A percentile compares a stretch with the other conserved stretches of the same genome.
Evolutionary conservation across 495 filamentous ascomycete genomes (phyloP).

Genomic region (Lasiosphaeria ovina): DNA sequence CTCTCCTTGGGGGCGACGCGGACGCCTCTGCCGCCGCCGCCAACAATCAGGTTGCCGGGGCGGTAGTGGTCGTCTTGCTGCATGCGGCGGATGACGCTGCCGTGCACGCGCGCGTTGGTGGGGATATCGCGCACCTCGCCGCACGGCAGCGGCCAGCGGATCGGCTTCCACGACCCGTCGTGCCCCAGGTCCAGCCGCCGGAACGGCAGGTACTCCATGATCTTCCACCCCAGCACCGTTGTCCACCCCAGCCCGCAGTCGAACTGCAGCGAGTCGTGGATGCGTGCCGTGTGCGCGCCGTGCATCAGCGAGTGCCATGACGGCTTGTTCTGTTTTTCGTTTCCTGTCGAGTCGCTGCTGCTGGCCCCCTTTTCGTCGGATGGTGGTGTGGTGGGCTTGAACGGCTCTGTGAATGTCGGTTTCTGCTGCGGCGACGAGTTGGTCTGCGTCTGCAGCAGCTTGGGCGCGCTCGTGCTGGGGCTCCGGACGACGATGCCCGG

Average conservation of each 20-base stretch:
- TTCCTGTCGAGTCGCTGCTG: too few relatives aligned
- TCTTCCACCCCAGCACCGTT: slow-evolving; percentile 69
- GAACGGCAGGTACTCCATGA: slow-evolving; percentile 83
- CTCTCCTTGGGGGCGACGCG: slow-evolving; percentile 55
- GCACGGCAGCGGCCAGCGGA: slow-evolving; percentile 74
- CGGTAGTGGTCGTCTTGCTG: slow-evolving; percentile 61
- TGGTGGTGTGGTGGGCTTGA: not conserved
- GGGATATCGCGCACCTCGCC: slow-evolving; percentile 84
- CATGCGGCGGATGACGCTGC: slow-evolving; percentile 73
- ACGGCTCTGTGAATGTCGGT: slow-evolving; percentile 11
- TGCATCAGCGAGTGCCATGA: slow-evolving; percentile 48
- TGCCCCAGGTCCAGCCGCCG: slow-evolving; percentile 73
- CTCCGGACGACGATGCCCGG: slow-evolving; percentile 39
- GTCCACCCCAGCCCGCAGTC: slow-evolving; percentile 56
- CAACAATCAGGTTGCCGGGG: slow-evolving; percentile 78
- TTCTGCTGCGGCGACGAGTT: slow-evolving; percentile 1
- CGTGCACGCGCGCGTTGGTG: slow-evolving; percentile 65
- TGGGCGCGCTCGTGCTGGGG: slow-evolving; percentile 29
- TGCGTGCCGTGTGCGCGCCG: slow-evolving; percentile 57
- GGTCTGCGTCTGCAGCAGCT: slow-evolving; percentile 19
- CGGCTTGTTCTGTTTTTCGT: too few relatives aligned
- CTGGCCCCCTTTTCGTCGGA: too few relatives aligned
- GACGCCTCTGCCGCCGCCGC: slow-evolving; percentile 71
- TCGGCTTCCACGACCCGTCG: slow-evolving; percentile 78
- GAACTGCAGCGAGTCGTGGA: slow-evolving; percentile 76